phyloP scores from a whole-genome alignment of 1,139 yeast species.

The Geotrichum candidum region DNA sequence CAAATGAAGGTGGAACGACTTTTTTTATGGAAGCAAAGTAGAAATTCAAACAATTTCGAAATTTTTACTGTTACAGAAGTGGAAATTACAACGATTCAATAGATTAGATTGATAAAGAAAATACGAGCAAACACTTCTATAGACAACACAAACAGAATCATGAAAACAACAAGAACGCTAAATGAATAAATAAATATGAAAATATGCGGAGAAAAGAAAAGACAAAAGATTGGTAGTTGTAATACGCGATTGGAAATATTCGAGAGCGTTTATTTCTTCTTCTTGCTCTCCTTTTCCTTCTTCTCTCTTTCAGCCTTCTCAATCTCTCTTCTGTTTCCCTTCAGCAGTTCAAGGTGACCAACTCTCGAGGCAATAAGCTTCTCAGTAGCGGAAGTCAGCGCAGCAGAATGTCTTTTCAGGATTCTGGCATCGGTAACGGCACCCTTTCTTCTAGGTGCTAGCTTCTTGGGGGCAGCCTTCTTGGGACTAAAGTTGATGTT shows the following conservation, averaged over 20 bases:
- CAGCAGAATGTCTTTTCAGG: slow-evolving; percentile 59
- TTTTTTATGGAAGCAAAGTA: neutral
- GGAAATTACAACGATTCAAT: neutral
- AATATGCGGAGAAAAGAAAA: neutral
- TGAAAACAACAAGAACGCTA: neutral
- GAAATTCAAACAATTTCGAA: neutral
- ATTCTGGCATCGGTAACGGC: slow-evolving; percentile 41
- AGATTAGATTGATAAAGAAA: neutral
- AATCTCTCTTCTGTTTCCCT: slow-evolving; percentile 83
- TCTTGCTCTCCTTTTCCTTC: slow-evolving; percentile 13
- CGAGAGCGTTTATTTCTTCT: slow-evolving; percentile 1
- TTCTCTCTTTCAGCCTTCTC: slow-evolving; percentile 46
- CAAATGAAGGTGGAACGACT: slow-evolving; percentile 1
- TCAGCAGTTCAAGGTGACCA: slow-evolving; percentile 88
- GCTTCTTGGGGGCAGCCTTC: slow-evolving; percentile 68
- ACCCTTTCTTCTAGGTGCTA: slow-evolving; percentile 60
- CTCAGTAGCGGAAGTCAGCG: slow-evolving; percentile 70
- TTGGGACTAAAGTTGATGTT: slow-evolving; percentile 42
- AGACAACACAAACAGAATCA: neutral
- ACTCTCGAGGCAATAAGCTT: slow-evolving; percentile 80
- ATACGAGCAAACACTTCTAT: neutral
- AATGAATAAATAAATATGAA: neutral
- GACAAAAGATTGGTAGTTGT: neutral
- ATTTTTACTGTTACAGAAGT: neutral
- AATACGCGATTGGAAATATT: neutral